Percentiles rank a stretch among this genome's conserved stretches.
phyloP scores from a whole-genome alignment of 345 rosid genomes.

The Brassica incana region DNA sequence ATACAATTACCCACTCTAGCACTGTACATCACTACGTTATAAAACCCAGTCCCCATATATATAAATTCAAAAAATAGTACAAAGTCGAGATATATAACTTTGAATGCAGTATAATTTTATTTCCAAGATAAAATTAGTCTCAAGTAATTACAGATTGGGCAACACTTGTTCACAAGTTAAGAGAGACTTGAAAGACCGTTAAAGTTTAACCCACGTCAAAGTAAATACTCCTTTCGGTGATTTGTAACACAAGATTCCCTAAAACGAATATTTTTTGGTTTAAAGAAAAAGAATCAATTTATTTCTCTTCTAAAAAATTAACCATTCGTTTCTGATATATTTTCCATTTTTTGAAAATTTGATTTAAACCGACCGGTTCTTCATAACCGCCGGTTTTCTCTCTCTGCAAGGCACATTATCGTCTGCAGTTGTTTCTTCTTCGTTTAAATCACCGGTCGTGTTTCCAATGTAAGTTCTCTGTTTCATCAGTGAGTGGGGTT shows the following conservation, averaged over 20 bases:
- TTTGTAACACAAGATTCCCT: conserved; percentile 21
- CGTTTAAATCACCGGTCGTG: no score
- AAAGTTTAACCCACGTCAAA: conserved; percentile 32
- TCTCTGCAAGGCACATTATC: neutral
- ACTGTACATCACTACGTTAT: neutral
- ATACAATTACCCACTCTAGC: conserved; percentile 4
- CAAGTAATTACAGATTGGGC: neutral
- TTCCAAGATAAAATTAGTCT: neutral
- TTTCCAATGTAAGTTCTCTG: no score
- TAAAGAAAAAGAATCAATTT: neutral
- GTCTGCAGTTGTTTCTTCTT: no score
- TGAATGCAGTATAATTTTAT: neutral
- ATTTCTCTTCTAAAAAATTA: neutral
- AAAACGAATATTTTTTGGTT: neutral
- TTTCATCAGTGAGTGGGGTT: no score
- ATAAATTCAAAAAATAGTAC: neutral
- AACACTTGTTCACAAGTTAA: conserved; percentile 21
- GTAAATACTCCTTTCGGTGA: conserved; percentile 16
- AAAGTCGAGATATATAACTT: neutral
- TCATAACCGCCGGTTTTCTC: neutral
- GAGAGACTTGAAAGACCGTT: conserved; percentile 33
- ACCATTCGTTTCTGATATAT: neutral
- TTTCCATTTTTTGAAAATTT: neutral
- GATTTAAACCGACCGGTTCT: conserved; percentile 21
- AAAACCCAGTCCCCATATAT: neutral